A percentile compares a stretch with the other conserved stretches of the same genome.
phyloP scores from a whole-genome alignment of 352 stramenopile species.

The Pythium apleroticum region DNA sequence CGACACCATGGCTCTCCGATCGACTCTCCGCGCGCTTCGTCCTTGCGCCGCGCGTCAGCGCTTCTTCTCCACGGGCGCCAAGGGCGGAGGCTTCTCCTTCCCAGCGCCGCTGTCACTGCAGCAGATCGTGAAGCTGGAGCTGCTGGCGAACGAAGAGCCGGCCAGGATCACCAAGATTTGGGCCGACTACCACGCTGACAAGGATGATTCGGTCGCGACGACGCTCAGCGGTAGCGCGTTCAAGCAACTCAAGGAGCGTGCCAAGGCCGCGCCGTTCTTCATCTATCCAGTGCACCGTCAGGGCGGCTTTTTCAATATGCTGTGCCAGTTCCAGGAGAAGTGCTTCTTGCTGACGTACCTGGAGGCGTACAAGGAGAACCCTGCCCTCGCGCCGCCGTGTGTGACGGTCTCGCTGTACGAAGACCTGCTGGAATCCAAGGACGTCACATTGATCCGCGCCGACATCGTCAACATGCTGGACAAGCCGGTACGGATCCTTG shows the following conservation, averaged over 20 bases:
- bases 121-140: constrained; percentile 84
- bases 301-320: constrained; percentile 86
- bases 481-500: constrained; percentile 44
- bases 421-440: constrained; percentile 69
- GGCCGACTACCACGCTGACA: constrained; percentile 74
- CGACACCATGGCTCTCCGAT: constrained; percentile 3
- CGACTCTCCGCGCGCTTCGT: constrained; percentile 13
- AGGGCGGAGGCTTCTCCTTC: constrained; percentile 71
- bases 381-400: constrained; percentile 66
- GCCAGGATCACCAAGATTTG: constrained; percentile 71
- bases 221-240: constrained; percentile 44
- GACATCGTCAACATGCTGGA: constrained; percentile 88
- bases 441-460: constrained; percentile 67
- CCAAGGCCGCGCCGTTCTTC: constrained; percentile 63
- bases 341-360: constrained; percentile 88
- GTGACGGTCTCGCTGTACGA: constrained; percentile 82
- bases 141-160: constrained; percentile 65
- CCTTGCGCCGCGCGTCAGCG: constrained; percentile 1
- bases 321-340: constrained; percentile 89
- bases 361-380: constrained; percentile 88
- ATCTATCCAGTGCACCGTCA: constrained; percentile 85
- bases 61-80: constrained; percentile 9
- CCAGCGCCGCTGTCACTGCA: constrained; percentile 73
- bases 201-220: constrained; percentile 69
- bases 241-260: constrained; percentile 48